phyloP scores from a whole-genome alignment of 176 grass and related monocot species.

The Juncus inflexus region DNA sequence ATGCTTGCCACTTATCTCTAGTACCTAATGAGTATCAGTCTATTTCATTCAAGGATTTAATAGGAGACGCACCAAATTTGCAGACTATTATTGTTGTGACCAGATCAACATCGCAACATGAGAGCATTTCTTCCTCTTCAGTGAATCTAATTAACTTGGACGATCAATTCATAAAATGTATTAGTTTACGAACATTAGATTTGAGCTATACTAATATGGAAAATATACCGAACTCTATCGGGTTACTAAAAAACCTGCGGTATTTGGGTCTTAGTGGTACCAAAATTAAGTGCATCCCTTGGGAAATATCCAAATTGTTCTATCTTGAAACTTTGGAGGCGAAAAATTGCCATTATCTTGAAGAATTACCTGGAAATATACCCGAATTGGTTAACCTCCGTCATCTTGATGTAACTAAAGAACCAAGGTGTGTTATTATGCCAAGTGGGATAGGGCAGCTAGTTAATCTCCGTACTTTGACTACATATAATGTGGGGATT shows the following conservation, averaged over 20 bases:
- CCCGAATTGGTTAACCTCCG: too few relatives aligned
- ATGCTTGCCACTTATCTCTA: slow-evolving; percentile 11
- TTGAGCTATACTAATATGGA: background rate
- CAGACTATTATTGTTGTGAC: background rate
- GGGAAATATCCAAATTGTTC: slow-evolving; percentile 7
- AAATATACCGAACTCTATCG: slow-evolving; percentile 26
- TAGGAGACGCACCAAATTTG: background rate
- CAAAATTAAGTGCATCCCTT: slow-evolving; percentile 22
- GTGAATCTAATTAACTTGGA: slow-evolving; percentile 6
- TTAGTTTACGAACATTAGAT: slow-evolving; percentile 11
- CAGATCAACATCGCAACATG: background rate
- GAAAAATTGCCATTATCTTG: too few relatives aligned
- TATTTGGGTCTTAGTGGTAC: slow-evolving; percentile 34
- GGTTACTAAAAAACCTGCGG: slow-evolving; percentile 22
- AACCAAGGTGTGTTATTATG: slow-evolving; percentile 21
- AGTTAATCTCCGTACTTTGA: slow-evolving; percentile 19
- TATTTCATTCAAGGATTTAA: background rate
- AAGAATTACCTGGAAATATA: too few relatives aligned
- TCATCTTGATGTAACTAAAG: background rate
- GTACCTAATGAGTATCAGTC: background rate
- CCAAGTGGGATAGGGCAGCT: slow-evolving; percentile 25
- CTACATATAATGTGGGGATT: slow-evolving; percentile 3
- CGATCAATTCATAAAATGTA: slow-evolving; percentile 29
- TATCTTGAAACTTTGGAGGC: background rate
- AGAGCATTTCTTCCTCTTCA: slow-evolving; percentile 12